Evolutionary conservation across 1,139 yeast genomes (phyloP).

Genomic region (Candida tetrigidarum): DNA sequence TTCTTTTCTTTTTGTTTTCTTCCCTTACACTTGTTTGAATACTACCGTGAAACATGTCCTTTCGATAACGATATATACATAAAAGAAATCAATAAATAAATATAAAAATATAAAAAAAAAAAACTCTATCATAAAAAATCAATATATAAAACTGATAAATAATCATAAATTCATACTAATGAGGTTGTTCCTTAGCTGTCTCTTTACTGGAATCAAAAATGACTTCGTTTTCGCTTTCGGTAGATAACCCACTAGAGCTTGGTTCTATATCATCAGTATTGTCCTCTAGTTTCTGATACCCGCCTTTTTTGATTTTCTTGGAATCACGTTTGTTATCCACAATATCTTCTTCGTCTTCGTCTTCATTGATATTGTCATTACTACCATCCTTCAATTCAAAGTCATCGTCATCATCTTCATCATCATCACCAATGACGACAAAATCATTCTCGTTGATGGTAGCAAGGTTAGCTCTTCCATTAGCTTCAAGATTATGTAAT

Average conservation of each 20-base stretch:
- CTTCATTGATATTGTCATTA: conserved; percentile 18
- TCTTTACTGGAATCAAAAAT: conserved; percentile 17
- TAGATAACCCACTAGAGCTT: conserved; percentile 9
- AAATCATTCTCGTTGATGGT: conserved; percentile 11
- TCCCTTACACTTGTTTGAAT: too few relatives aligned
- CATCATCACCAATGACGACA: conserved; percentile 21
- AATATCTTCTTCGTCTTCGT: conserved; percentile 16
- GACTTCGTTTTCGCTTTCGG: conserved; percentile 18
- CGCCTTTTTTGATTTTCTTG: conserved; percentile 9
- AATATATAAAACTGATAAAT: too few relatives aligned
- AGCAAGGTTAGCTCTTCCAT: conserved; percentile 11
- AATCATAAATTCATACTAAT: conserved; percentile 6
- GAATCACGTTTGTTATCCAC: conserved; percentile 10
- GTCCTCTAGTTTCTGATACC: conserved; percentile 12
- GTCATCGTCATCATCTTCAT: conserved; percentile 14
- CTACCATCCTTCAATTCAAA: conserved; percentile 6
- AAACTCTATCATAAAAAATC: not conserved
- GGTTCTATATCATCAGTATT: conserved; percentile 3
- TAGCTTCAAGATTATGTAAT: conserved; percentile 33
- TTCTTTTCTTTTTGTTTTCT: not conserved
- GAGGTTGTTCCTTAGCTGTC: not conserved
- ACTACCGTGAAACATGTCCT: too few relatives aligned
- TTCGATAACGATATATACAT: not conserved
- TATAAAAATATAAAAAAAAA: not conserved
- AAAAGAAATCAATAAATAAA: not conserved